Evolutionary conservation across 352 stramenopile genomes (phyloP).

Genomic region (Albugo candida): DNA sequence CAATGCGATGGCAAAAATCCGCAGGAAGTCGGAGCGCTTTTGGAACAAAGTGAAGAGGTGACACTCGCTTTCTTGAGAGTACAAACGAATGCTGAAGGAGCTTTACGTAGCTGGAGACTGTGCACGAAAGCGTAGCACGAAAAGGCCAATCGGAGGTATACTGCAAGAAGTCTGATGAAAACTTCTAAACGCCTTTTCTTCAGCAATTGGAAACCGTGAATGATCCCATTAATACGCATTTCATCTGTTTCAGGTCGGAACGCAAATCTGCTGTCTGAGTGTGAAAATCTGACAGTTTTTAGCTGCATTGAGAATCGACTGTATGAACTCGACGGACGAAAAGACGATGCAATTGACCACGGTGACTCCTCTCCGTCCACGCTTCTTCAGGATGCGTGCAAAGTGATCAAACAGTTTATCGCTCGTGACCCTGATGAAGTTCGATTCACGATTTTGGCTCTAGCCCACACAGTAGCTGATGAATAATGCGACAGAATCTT

Average conservation of each 20-base stretch:
- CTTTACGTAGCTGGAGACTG: conserved; percentile 64
- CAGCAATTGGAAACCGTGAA: conserved; percentile 79
- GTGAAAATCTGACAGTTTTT: conserved; percentile 1
- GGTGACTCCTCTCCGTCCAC: conserved; percentile 68
- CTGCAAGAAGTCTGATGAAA: not conserved
- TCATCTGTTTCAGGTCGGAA: conserved; percentile 84
- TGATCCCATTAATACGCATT: conserved; percentile 92
- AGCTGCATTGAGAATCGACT: conserved; percentile 79
- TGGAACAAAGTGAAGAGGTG: conserved; percentile 83
- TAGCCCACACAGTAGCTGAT: conserved; percentile 47
- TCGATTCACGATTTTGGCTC: conserved; percentile 87
- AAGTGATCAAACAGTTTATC: conserved; percentile 89
- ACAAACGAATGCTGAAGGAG: no score
- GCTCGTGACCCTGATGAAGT: conserved; percentile 84
- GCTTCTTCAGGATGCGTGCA: conserved; percentile 79
- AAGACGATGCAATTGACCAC: conserved; percentile 88
- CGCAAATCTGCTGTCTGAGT: not conserved
- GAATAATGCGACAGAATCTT: conserved; percentile 2
- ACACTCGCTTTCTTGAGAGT: not conserved
- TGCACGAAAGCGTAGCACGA: conserved; percentile 79
- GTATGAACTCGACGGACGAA: conserved; percentile 93
- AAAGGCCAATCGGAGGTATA: conserved; percentile 74
- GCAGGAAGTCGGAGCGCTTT: conserved; percentile 59
- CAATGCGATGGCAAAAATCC: conserved; percentile 62
- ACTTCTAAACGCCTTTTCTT: not conserved